phyloP scores from a whole-genome alignment of 148 eudicot genomes.

The Rhododendron williamsianum region DNA sequence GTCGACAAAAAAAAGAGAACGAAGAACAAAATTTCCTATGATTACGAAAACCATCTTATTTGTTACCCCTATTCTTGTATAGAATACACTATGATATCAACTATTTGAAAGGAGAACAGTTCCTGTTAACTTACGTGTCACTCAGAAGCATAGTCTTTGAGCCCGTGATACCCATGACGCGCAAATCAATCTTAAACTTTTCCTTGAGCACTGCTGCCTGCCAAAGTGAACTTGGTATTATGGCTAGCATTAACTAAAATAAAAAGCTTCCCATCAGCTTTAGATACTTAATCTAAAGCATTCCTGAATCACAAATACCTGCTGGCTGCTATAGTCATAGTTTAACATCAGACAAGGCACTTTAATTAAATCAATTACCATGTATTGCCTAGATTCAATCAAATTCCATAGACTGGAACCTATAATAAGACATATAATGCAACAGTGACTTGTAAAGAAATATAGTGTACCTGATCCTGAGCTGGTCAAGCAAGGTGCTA shows the following conservation, averaged over 20 bases:
- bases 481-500: constrained; percentile 87
- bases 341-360: background rate
- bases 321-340: background rate
- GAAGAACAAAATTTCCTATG: background rate
- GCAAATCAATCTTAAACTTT: constrained; percentile 82
- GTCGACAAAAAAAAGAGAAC: background rate
- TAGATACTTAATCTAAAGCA: background rate
- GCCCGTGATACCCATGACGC: constrained; percentile 90
- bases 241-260: background rate
- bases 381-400: background rate
- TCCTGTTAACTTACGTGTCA: constrained; percentile 53
- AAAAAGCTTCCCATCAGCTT: background rate
- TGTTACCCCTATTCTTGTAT: background rate
- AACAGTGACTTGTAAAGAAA: background rate
- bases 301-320: background rate
- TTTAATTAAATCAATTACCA: background rate
- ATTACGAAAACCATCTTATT: too few relatives aligned
- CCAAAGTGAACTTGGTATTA: constrained; percentile 1
- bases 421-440: background rate
- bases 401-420: background rate
- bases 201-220: constrained; percentile 92
- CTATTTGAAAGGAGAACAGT: constrained; percentile 1
- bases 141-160: constrained; percentile 81
- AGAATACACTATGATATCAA: background rate
- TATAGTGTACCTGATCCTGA: constrained; percentile 68